Evolutionary conservation across 2,329 filamentous ascomycete species (phyloP).

Genomic region (Aureobasidium lini): DNA sequence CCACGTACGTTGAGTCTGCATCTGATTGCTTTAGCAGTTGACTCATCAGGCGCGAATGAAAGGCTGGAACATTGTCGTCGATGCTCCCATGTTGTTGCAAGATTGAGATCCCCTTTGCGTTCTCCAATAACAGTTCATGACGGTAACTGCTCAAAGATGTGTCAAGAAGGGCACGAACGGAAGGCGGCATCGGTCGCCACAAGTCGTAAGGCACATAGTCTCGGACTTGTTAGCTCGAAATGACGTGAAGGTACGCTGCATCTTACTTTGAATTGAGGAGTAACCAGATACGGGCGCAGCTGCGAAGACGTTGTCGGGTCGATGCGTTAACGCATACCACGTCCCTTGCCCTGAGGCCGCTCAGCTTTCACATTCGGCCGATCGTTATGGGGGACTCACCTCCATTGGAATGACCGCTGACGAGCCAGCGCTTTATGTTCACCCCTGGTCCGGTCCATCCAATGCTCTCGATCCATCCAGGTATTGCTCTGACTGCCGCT

Average conservation of each 20-base stretch:
- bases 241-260: neutral
- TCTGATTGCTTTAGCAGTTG: conserved; percentile 40
- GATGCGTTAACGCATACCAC: conserved; percentile 50
- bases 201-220: conserved; percentile 51
- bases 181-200: conserved; percentile 49
- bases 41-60: conserved; percentile 49
- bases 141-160: conserved; percentile 45
- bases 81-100: conserved; percentile 49
- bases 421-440: conserved; percentile 42
- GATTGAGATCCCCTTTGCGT: conserved; percentile 45
- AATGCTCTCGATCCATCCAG: conserved; percentile 42
- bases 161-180: conserved; percentile 40
- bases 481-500: conserved; percentile 43
- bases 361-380: conserved; percentile 7
- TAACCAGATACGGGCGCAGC: conserved; percentile 53
- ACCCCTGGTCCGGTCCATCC: conserved; percentile 43
- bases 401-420: conserved; percentile 53
- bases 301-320: conserved; percentile 49
- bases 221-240: conserved; percentile 16
- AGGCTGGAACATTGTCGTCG: conserved; percentile 53
- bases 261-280: conserved; percentile 47
- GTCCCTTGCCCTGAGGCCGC: conserved; percentile 42
- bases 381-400: conserved; percentile 26
- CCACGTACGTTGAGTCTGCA: conserved; percentile 40
- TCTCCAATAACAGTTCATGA: conserved; percentile 48